Base-by-base conservation (phyloP, 139 green algal species). In the Tetraselmis striata region DNA sequence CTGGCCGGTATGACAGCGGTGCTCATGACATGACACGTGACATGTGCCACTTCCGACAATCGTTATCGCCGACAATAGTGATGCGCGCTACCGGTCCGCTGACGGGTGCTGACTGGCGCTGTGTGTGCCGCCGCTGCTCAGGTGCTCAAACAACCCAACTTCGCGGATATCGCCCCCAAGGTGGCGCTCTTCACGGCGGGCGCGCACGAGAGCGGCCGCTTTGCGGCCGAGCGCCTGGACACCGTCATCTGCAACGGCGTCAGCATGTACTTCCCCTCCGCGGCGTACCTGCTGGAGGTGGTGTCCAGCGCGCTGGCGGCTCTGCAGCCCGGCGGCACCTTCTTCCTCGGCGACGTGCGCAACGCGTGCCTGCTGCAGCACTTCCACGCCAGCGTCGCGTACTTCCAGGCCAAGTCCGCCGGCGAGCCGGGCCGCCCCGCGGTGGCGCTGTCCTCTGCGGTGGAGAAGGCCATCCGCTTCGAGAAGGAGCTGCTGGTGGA, bases 321-420 rank as follows among this genome's bases (percentile, higher is more conserved):
- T 24, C 29, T 83, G 59, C 27, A 75, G 59, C 78, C 82, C 22
- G 82, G 82, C 23, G 82, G 82, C 27, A 26, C n/a, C 30, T 86
- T 86, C 82, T 86, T 86, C 82, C 82, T 86, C 29, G 82, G 82
- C 23, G 82, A 86, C 29, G 82, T 86, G 26, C 82, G 82, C 77
- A 79, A 78, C 82, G 28, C 23, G 26, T 28, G 23, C 26, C 82
- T 85, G 29, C 28, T 86, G 27, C 80, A 28, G 29, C 82, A 86
- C 59, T 86, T 86, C 78, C 82, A 86, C 59, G 76, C 76, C 78
- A 32, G 26, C 29, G 30, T 80, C 11, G 27, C 25, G 22, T 29
- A 67, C 25, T 84, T 80, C 81, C 28, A 77, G 28, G 79, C 31
- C 22, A 77, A 77, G 58, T 59, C 45, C 5, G 45, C 45, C 18